Conservation (phyloP, 768 basidiomycete genomes). For the Saitozyma podzolica region DNA sequence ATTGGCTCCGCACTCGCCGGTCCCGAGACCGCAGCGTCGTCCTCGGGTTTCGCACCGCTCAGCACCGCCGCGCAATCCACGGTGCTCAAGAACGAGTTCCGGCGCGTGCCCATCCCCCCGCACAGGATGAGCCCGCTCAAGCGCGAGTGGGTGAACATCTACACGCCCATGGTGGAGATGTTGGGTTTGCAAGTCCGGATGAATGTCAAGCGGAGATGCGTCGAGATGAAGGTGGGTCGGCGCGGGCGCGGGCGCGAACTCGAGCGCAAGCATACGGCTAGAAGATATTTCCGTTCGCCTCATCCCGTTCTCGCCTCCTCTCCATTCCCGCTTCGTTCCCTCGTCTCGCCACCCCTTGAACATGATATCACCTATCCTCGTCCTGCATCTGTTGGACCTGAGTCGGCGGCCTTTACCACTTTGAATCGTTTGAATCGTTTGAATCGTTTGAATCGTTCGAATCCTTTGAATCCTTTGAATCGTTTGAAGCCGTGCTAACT, state of each 20-base stretch:
- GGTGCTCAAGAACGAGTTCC: slow-evolving; percentile 74
- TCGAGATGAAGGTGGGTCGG: slow-evolving; percentile 84
- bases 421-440: no score
- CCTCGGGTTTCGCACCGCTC: slow-evolving; percentile 68
- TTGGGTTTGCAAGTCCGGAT: slow-evolving; percentile 93
- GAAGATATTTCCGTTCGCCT: no score
- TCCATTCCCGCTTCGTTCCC: no score
- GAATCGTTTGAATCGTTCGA: not conserved
- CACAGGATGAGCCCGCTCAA: slow-evolving; percentile 97
- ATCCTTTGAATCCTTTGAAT: not conserved
- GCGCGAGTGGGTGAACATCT: slow-evolving; percentile 93
- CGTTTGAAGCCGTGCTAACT: not conserved
- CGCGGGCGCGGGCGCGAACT: not conserved
- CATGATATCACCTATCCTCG: no score
- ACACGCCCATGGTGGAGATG: slow-evolving; percentile 92
- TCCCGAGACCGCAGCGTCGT: slow-evolving; percentile 46
- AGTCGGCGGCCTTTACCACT: no score
- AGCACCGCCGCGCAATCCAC: slow-evolving; percentile 60
- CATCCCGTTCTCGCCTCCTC: no score
- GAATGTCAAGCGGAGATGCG: slow-evolving; percentile 84
- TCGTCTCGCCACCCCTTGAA: no score
- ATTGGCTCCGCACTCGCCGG: slow-evolving; percentile 6
- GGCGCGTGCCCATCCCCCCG: slow-evolving; percentile 87
- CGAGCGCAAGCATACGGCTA: no score
- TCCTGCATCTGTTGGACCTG: no score